Percentiles rank a stretch among this genome's conserved stretches.
These are phyloP conservation scores for Fusarium sp. DNA, from an alignment of 2,329 filamentous ascomycete species.

Conservation along the genomic window DNA sequence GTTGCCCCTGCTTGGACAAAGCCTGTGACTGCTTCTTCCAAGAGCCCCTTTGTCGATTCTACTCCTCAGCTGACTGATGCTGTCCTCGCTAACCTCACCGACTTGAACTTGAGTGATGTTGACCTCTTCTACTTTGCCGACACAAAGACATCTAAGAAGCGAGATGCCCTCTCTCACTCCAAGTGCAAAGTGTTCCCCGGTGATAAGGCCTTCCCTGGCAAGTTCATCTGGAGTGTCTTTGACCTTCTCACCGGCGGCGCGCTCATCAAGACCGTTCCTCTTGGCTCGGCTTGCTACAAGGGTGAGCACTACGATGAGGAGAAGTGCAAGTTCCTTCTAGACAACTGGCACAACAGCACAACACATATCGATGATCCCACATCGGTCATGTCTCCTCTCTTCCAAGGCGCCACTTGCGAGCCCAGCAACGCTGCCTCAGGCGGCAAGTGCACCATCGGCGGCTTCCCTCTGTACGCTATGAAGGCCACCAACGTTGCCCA, in stretches of 20 bases:
- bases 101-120: constrained; percentile 46
- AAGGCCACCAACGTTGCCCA: constrained; percentile 57
- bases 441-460: constrained; percentile 54
- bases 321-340: not conserved
- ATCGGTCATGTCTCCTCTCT: constrained; percentile 56
- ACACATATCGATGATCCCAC: constrained; percentile 49
- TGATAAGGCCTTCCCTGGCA: constrained; percentile 44
- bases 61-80: constrained; percentile 51
- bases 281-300: constrained; percentile 50
- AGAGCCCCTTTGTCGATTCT: constrained; percentile 32
- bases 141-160: constrained; percentile 13
- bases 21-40: constrained; percentile 8
- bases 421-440: constrained; percentile 43
- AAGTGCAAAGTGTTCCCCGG: constrained; percentile 48
- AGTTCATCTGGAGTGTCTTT: constrained; percentile 49
- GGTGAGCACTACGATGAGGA: constrained; percentile 29
- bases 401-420: constrained; percentile 53
- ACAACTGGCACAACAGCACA: constrained; percentile 16
- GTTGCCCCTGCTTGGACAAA: constrained; percentile 39
- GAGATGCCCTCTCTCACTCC: not conserved
- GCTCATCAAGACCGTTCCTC: constrained; percentile 49
- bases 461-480: constrained; percentile 57
- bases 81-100: constrained; percentile 49
- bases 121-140: constrained; percentile 50
- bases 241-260: constrained; percentile 49